These are phyloP conservation scores for Pontederia paniculata DNA, from an alignment of 176 grass and related monocot genomes.

Conservation along the genomic window DNA sequence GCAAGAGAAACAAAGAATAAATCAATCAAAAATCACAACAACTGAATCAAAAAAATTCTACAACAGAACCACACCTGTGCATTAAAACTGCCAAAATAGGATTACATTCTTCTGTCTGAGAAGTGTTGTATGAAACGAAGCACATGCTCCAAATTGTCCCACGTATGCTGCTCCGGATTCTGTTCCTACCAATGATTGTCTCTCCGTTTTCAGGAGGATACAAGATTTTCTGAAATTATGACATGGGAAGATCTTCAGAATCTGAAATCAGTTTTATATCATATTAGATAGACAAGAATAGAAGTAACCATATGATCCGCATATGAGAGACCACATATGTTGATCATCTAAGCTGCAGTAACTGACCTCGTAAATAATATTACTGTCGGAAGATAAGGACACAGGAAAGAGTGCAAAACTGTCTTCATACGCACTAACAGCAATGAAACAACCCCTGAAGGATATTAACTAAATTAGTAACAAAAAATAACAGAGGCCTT, in stretches of 20 bases:
- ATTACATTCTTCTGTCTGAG: conserved; percentile 50
- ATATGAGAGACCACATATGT: background rate
- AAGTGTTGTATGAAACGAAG: conserved; percentile 56
- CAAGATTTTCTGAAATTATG: conserved; percentile 97
- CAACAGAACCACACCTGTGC: conserved; percentile 49
- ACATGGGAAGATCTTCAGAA: conserved; percentile 79
- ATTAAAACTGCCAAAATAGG: conserved; percentile 72
- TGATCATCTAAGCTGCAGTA: conserved; percentile 24
- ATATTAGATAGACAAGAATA: conserved; percentile 50
- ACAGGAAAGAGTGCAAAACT: conserved; percentile 60
- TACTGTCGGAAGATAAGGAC: conserved; percentile 37
- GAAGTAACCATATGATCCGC: background rate
- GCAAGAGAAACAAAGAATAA: conserved; percentile 7
- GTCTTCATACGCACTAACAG: conserved; percentile 86
- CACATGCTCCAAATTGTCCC: conserved; percentile 98
- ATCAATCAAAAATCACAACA: conserved; percentile 3
- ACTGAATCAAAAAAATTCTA: conserved; percentile 16
- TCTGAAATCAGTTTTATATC: conserved; percentile 76
- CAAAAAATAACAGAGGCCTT: background rate
- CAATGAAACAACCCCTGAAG: conserved; percentile 72
- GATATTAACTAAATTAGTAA: background rate
- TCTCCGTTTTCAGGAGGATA: conserved; percentile 86
- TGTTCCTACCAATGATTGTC: conserved; percentile 26
- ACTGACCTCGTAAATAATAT: conserved; percentile 59
- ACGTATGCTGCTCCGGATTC: conserved; percentile 25